Evolutionary conservation across 352 stramenopile genomes (phyloP).

Genomic region (Elongisporangium anandrum): DNA sequence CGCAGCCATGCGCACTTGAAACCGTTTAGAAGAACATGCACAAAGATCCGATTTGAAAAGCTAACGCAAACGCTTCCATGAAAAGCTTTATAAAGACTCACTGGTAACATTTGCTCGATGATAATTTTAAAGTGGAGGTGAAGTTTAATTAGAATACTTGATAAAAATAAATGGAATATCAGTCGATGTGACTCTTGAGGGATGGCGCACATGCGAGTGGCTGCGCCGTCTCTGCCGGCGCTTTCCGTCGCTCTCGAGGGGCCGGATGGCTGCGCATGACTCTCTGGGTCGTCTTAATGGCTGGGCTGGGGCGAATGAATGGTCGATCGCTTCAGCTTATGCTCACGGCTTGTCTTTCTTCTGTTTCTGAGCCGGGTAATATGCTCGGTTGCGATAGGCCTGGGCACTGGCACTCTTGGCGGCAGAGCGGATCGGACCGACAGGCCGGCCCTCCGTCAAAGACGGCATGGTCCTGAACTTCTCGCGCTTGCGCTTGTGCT

Average conservation of each 20-base stretch:
- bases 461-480: conserved; percentile 18
- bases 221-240: neutral
- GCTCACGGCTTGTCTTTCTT: conserved; percentile 13
- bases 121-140: neutral
- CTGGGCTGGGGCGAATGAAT: conserved; percentile 1
- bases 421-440: conserved; percentile 16
- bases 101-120: too few species aligned
- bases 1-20: neutral
- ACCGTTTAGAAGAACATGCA: neutral
- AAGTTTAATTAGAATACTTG: neutral
- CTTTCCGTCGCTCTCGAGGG: neutral
- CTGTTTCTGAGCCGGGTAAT: conserved; percentile 29
- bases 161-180: neutral
- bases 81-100: neutral
- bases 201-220: neutral
- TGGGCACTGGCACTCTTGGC: conserved; percentile 10
- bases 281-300: too few species aligned
- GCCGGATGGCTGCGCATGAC: neutral
- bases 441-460: conserved; percentile 23
- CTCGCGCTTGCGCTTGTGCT: conserved; percentile 17
- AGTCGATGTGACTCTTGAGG: neutral
- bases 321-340: neutral
- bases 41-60: neutral
- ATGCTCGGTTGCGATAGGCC: conserved; percentile 33
- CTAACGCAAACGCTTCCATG: neutral